Percentiles rank a stretch among this genome's conserved stretches.
phyloP scores from a whole-genome alignment of 2,329 filamentous ascomycete species.

The Beauveria bassiana region DNA sequence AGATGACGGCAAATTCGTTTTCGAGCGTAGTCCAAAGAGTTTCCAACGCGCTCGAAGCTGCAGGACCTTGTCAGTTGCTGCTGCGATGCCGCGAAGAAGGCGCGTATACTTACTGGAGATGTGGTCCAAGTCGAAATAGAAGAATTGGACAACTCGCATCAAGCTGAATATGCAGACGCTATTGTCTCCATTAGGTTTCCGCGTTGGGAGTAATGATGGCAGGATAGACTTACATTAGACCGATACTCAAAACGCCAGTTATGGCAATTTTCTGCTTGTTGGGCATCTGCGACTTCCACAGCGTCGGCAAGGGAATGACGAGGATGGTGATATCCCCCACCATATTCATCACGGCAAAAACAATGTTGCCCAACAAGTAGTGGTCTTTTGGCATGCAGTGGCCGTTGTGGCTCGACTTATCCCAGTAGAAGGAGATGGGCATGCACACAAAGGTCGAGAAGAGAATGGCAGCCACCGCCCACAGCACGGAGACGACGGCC shows the following conservation, averaged over 20 bases:
- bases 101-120: background rate
- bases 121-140: conserved; percentile 6
- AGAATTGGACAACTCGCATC: conserved; percentile 6
- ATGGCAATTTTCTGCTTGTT: conserved; percentile 8
- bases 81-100: background rate
- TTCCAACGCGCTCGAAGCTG: conserved; percentile 6
- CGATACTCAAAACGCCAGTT: conserved; percentile 7
- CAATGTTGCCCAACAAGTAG: conserved; percentile 1
- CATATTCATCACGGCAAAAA: background rate
- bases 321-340: conserved; percentile 2
- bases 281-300: conserved; percentile 5
- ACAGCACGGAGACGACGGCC: background rate
- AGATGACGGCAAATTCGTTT: conserved; percentile 11
- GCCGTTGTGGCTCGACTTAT: conserved; percentile 4
- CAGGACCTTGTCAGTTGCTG: background rate
- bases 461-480: conserved; percentile 3
- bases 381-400: background rate
- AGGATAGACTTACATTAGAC: background rate
- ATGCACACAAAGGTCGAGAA: conserved; percentile 8
- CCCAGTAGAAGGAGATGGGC: conserved; percentile 11
- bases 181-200: background rate
- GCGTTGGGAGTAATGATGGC: background rate
- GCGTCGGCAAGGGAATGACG: conserved; percentile 8
- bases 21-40: conserved; percentile 9
- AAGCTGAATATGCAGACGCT: conserved; percentile 10